phyloP scores from a whole-genome alignment of 345 rosid species.

The Erysimum cheiranthoides region DNA sequence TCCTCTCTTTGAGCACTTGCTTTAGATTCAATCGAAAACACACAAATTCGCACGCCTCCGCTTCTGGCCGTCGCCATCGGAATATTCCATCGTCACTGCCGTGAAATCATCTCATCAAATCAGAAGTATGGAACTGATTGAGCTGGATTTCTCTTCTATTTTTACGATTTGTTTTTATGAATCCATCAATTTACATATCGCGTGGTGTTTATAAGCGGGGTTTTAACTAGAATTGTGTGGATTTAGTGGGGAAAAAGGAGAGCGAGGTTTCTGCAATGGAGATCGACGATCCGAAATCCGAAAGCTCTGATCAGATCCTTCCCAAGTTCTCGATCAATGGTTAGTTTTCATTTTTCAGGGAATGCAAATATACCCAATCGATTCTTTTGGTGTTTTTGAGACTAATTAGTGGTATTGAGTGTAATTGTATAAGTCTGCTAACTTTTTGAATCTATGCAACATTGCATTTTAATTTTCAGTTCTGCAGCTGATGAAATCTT shows the following conservation, averaged over 20 bases:
- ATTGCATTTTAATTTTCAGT: conserved; percentile 52
- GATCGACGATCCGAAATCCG: conserved; percentile 65
- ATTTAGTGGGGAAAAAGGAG: conserved; percentile 56
- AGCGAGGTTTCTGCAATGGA: conserved; percentile 66
- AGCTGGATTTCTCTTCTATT: neutral
- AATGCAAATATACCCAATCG: neutral
- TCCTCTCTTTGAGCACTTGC: conserved; percentile 5
- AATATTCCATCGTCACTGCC: neutral
- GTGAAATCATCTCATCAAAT: neutral
- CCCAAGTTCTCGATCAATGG: conserved; percentile 83
- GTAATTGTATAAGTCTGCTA: neutral
- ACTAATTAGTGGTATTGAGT: neutral
- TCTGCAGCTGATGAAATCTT: conserved; percentile 83
- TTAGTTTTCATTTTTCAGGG: conserved; percentile 32
- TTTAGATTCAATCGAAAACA: conserved; percentile 33
- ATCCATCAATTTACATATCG: neutral
- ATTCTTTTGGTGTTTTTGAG: neutral
- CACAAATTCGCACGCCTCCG: conserved; percentile 21
- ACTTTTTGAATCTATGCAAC: conserved; percentile 8
- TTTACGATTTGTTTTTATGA: neutral
- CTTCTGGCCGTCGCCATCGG: conserved; percentile 29
- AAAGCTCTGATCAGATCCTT: conserved; percentile 61
- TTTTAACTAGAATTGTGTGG: conserved; percentile 24
- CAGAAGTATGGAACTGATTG: conserved; percentile 1
- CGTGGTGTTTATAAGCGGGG: neutral